A percentile compares a stretch with the other conserved stretches of the same genome.
phyloP scores from a whole-genome alignment of 441 rosid genomes.

The Cnidoscolus chayamansa region DNA sequence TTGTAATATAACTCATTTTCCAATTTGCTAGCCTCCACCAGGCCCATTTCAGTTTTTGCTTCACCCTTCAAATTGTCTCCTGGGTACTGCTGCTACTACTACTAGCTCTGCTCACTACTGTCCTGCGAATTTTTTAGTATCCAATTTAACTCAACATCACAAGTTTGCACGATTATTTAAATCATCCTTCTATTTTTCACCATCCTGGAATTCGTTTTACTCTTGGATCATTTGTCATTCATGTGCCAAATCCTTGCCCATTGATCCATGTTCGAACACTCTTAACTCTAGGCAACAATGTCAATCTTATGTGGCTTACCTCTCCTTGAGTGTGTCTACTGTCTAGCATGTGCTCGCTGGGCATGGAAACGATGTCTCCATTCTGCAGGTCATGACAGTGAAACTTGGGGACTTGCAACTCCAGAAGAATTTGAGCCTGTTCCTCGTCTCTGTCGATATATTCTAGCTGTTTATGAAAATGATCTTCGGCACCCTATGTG shows the following conservation, averaged over 20 bases:
- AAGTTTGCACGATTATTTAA: not conserved
- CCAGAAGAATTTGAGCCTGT: slow-evolving; percentile 75
- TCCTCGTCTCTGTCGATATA: slow-evolving; percentile 71
- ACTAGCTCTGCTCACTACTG: too few relatives aligned
- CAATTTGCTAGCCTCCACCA: not conserved
- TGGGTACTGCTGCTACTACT: not conserved
- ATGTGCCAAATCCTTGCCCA: slow-evolving; percentile 8
- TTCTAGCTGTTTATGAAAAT: slow-evolving; percentile 76
- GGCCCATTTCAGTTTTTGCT: not conserved
- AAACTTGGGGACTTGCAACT: slow-evolving; percentile 84
- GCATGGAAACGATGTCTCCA: slow-evolving; percentile 83
- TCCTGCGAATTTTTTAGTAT: not conserved
- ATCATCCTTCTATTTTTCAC: not conserved
- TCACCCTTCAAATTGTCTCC: not conserved
- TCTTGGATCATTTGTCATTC: slow-evolving; percentile 2
- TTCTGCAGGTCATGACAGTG: slow-evolving; percentile 83
- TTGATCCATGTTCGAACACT: slow-evolving; percentile 12
- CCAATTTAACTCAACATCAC: slow-evolving; percentile 7
- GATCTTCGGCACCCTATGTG: slow-evolving; percentile 72
- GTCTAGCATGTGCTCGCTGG: slow-evolving; percentile 91
- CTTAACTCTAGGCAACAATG: slow-evolving; percentile 42
- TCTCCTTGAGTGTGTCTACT: slow-evolving; percentile 81
- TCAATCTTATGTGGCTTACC: slow-evolving; percentile 82
- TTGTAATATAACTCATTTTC: not conserved
- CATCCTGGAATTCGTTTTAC: slow-evolving; percentile 3